Evolutionary conservation across 805 yeast species (phyloP), one percentile per base, ranked within the genome.

Genomic region (Ogataea pignaliae): DNA sequence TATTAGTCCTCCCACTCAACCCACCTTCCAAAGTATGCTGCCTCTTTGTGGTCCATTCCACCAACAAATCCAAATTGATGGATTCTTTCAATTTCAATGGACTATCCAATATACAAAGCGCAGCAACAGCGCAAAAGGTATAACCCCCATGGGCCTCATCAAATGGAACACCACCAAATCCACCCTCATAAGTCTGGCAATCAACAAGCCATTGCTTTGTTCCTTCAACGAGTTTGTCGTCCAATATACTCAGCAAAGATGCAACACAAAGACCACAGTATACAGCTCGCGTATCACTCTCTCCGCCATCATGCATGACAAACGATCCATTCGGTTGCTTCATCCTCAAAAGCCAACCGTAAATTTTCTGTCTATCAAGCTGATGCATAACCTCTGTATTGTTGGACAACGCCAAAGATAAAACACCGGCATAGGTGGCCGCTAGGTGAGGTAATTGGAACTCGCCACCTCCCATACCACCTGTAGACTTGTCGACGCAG

Each of bases 111-210:
- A 72, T 71, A 48, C 72, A 75, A 45, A 79, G 66, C 40, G 79
- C 76, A 37, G 84, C 95, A 36, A 86, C 69, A 0, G 91, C 95
- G 68, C 99, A 93, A 62, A 79, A 93, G 0, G 98, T 80, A 61
- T 93, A 95, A 1, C 99, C 99, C 2, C 97, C 99, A 60, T 93
- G 99, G 0, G 98, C 97, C 63, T 93, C 99, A 47, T 79, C 84
- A 5, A 75, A 71, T 0, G 95, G 93, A 16, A 72, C 71, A 1
- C 95, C 96, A 1, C 90, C 88, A 65, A 91, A 86, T 0, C 99
- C 99, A 18, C 99, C 99, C 66, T 95, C 99, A 59, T 76, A 90
- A 0, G 91, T 86, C 63, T 93, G 99, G 54, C 97, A 88, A 11
- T 60, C 51, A 0, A 65, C 54, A 12, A 93, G 52, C 82, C 89